Evolutionary conservation across 2,329 filamentous ascomycete genomes (phyloP), one percentile per base, ranked within the genome.

Genomic region (Aureobasidium zeae): DNA sequence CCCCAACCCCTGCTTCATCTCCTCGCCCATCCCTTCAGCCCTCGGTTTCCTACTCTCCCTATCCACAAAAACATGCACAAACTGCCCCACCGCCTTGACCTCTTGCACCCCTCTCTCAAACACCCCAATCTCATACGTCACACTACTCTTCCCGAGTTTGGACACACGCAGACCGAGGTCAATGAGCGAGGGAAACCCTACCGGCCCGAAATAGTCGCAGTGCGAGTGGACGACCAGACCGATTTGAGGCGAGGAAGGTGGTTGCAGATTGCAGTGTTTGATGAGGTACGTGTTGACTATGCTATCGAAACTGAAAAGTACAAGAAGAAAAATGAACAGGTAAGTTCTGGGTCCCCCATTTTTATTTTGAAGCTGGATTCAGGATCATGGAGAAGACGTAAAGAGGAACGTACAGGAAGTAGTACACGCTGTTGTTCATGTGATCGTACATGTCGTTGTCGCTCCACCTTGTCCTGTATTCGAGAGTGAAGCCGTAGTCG

Each of bases 361-460:
- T n/a, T n/a, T n/a, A n/a, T n/a, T n/a, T n/a, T n/a, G n/a, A n/a
- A n/a, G n/a, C n/a, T n/a, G n/a, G n/a, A n/a, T n/a, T n/a, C n/a
- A n/a, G n/a, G n/a, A n/a, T n/a, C n/a, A n/a, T n/a, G n/a, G n/a
- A n/a, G n/a, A n/a, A n/a, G n/a, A n/a, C n/a, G n/a, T n/a, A n/a
- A n/a, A 20, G 7, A 28, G 17, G 13, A 7, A 26, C 39, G 58
- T 62, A 80, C 73, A 93, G 72, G 49, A 83, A 81, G 55, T 84
- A 84, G 64, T 94, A 94, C 43, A 91, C 73, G 29, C 80, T 83
- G 59, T 94, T 94, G 67, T 94, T 94, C 71, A 94, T 78, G 60
- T 96, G 89, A 48, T 85, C 74, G 63, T 91, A 94, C 84, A 93
- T 91, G 67, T 94, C 87, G 59, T 94, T 94, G 64, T 94, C 87